phyloP scores from a whole-genome alignment of 371 early-diverging fungal genomes.

The Haplosporangium sp. region DNA sequence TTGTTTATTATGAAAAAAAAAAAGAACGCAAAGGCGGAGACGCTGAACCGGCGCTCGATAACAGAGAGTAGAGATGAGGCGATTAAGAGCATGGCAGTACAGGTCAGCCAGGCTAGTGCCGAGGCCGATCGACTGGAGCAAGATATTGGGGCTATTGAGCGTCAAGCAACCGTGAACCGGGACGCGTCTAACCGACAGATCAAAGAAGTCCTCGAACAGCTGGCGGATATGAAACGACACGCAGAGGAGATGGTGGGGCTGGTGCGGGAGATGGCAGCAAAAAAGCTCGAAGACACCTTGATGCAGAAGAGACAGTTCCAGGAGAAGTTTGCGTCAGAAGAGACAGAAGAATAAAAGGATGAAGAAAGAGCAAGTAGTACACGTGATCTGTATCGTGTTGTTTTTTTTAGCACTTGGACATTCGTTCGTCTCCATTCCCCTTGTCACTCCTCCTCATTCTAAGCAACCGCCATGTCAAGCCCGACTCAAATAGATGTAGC shows the following conservation, averaged over 20 bases:
- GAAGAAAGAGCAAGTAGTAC: background rate
- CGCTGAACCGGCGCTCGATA: slow-evolving; percentile 15
- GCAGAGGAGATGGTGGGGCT: slow-evolving; percentile 47
- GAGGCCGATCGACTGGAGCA: slow-evolving; percentile 38
- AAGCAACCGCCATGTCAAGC: slow-evolving; percentile 12
- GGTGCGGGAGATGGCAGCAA: slow-evolving; percentile 33
- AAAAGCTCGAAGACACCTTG: slow-evolving; percentile 18
- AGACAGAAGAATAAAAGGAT: background rate
- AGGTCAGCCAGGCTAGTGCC: slow-evolving; percentile 18
- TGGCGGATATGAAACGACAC: slow-evolving; percentile 26
- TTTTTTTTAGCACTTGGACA: background rate
- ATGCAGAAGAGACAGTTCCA: slow-evolving; percentile 8
- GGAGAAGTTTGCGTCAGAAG: background rate
- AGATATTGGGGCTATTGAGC: slow-evolving; percentile 32
- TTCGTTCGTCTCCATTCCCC: background rate
- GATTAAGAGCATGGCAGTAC: slow-evolving; percentile 25
- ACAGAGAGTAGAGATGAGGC: slow-evolving; percentile 20
- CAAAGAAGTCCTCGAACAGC: slow-evolving; percentile 29
- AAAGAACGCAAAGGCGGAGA: slow-evolving; percentile 30
- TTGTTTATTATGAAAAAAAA: background rate
- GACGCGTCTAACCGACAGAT: slow-evolving; percentile 25
- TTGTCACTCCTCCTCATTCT: too few species aligned
- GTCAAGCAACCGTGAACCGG: slow-evolving; percentile 34
- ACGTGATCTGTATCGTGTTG: background rate
- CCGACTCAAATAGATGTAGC: slow-evolving; percentile 22